These are phyloP conservation scores for Astrothelium macrocarpum DNA, from an alignment of 495 filamentous ascomycete species.

Conservation along the genomic window DNA sequence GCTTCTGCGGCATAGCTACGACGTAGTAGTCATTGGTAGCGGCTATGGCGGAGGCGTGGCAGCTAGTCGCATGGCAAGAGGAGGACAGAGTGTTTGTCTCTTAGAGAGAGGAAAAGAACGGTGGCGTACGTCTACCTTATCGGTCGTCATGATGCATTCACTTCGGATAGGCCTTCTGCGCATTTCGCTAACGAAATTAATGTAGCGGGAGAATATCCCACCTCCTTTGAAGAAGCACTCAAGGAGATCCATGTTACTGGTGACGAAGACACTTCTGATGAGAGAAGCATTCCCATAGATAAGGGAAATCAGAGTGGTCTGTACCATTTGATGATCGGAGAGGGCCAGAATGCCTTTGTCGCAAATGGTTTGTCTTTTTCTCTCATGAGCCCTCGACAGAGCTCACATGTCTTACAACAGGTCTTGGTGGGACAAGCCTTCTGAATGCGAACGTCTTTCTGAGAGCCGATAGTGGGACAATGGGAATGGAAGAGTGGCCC, in stretches of 20 bases:
- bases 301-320: constrained; percentile 49
- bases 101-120: constrained; percentile 54
- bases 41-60: constrained; percentile 61
- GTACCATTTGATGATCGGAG: constrained; percentile 54
- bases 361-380: constrained; percentile 44
- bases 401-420: constrained; percentile 23
- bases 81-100: constrained; percentile 50
- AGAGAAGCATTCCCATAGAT: constrained; percentile 35
- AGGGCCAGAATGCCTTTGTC: constrained; percentile 57
- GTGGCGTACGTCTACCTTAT: constrained; percentile 37
- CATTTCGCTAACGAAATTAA: background rate
- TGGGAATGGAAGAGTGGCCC: constrained; percentile 51
- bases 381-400: background rate
- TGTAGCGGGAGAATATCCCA: constrained; percentile 50
- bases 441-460: constrained; percentile 62
- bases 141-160: too few relatives aligned
- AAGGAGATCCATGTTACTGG: constrained; percentile 50
- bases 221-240: constrained; percentile 35
- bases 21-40: constrained; percentile 57
- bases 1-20: constrained; percentile 48
- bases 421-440: constrained; percentile 54
- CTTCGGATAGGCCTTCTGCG: too few relatives aligned
- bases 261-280: constrained; percentile 34
- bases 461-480: constrained; percentile 45
- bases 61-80: constrained; percentile 54